Base-by-base conservation (phyloP, 164 flowering plant genomes). In the Aristolochia californica region DNA sequence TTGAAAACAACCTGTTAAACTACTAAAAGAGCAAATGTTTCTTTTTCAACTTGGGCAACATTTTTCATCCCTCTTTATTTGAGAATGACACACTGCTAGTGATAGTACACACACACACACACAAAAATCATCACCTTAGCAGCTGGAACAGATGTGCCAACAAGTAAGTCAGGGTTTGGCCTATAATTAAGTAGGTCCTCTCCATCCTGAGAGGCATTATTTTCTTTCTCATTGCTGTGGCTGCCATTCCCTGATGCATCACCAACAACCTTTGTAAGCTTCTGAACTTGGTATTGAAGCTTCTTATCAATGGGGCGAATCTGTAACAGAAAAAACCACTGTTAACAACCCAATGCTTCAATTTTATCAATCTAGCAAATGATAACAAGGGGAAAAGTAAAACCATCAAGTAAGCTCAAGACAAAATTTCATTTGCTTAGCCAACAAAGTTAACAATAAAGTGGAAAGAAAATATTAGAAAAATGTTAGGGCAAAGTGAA, bases 261-360 rank as follows among this genome's bases (percentile, higher is more conserved):
- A 14, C 25, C 72, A 56, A 74, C 61, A 67, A 50, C 72, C 50
- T 67, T 80, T 13, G 78, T 73, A 40, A 89, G 81, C 81, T 89
- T 93, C 70, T 83, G 79, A 60, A 89, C 77, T 78, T 83, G 98
- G 66, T 87, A 88, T 43, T 85, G 85, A 8, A 81, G 77, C 68
- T 87, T 88, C 24, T 83, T 85, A 62, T 93, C 98, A 20, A 93
- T 80, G 8, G 95, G 88, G n/a, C 95, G 88, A 58, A 86, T 79
- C 98, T 91, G 79, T 57, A 8, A 56, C 5, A 2, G 45, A 44
- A 45, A 55, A 20, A 15, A 59, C 21, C 21, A 49, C 4, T 12
- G 16, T 47, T 22, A 16, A 22, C 23, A 22, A 27, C 27, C 22
- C 23, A 50, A 50, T 22, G 22, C 13, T 22, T 9, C 13, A 23